Evolutionary conservation across 441 rosid species (phyloP), one percentile per base, ranked within the genome.

Genomic region (Syzygium syzygioides): DNA sequence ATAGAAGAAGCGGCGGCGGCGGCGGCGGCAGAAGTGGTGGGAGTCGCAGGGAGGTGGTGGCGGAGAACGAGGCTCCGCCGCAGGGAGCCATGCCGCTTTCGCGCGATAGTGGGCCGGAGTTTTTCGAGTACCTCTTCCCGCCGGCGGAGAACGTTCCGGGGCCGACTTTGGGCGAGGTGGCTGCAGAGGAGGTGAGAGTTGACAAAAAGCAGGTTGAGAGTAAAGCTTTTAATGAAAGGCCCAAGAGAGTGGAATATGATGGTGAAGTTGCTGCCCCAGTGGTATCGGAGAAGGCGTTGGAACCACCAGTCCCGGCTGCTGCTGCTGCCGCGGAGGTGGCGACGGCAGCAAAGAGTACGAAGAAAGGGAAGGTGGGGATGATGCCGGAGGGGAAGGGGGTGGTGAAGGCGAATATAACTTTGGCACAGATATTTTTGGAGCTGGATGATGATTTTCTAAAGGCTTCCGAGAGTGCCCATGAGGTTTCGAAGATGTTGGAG

Each of bases 401-500:
- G 79, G 89, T 8, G 17, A 94, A 94, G 88, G 91, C 79, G 14
- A 59, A 85, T 11, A 25, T 92, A 30, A 94, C 87, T 87, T 90
- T 97, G 93, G 91, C 90, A 87, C 90, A 92, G 89, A 89, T 96
- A 48, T 98, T 95, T 91, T 52, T 30, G 68, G 94, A 95, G 56
- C 93, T 98, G 91, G 99, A 98, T 94, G 96, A 97, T 92, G 94
- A 93, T 88, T 97, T 97, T 91, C 91, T 96, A 91, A 94, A 93
- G 92, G 98, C 99, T 55, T 97, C 94, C 17, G 96, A 98, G 90
- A 95, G 98, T 93, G 98, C 98, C 28, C 98, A 97, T 50, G 98
- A 95, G 84, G 99, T 98, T 88, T 98, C 98, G 4, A 97, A 95
- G 94, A 94, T 98, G 97, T 89, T 98, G 91, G 99, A 98, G 95